phyloP scores from a whole-genome alignment of 2,329 filamentous ascomycete species.

The Cladosporium cucumerinum region DNA sequence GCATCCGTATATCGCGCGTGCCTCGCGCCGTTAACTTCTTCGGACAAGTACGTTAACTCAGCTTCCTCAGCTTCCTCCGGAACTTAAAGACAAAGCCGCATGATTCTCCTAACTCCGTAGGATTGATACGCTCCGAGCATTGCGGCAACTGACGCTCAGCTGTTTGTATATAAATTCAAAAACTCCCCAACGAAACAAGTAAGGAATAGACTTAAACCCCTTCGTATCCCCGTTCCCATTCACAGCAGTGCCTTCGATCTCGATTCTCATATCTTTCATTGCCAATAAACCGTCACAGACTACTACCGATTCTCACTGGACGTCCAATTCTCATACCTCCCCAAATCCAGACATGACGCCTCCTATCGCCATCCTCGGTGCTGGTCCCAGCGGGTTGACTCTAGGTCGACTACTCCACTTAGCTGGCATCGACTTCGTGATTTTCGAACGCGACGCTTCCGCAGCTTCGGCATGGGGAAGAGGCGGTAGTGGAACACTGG shows the following conservation, averaged over 20 bases:
- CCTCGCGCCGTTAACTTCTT: neutral
- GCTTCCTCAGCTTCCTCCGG: neutral
- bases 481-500: slow-evolving; percentile 30
- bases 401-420: slow-evolving; percentile 30
- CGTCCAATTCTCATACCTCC: neutral
- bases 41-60: neutral
- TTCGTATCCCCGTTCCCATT: too few species aligned
- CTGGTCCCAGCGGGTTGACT: slow-evolving; percentile 31
- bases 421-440: slow-evolving; percentile 24
- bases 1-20: neutral
- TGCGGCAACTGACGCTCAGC: neutral
- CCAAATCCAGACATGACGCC: slow-evolving; percentile 13
- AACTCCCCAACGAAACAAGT: neutral
- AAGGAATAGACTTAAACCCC: neutral
- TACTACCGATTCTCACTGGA: neutral
- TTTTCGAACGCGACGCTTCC: slow-evolving; percentile 31
- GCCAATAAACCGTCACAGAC: too few species aligned
- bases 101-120: neutral
- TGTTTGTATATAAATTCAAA: neutral
- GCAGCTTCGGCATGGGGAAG: slow-evolving; percentile 5
- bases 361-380: slow-evolving; percentile 34
- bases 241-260: neutral
- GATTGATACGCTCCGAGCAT: neutral
- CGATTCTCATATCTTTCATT: neutral
- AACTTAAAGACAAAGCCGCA: neutral